phyloP scores from a whole-genome alignment of 2,329 filamentous ascomycete genomes.

The Paraconiothyrium brasiliense region DNA sequence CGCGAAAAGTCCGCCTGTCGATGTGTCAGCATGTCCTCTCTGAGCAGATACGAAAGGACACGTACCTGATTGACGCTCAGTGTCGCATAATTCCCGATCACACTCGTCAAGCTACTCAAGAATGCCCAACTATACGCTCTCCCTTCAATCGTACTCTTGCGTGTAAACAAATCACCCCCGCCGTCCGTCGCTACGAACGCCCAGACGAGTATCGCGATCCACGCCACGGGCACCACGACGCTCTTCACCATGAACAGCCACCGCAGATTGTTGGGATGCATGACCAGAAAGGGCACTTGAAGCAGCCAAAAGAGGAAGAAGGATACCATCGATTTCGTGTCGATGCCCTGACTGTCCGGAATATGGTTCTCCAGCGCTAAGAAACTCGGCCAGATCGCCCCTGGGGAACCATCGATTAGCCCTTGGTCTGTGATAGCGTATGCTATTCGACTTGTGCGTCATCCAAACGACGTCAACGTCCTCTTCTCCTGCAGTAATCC shows the following conservation, averaged over 20 bases:
- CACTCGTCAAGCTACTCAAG: slow-evolving; percentile 59
- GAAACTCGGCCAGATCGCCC: slow-evolving; percentile 68
- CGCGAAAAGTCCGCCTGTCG: slow-evolving; percentile 65
- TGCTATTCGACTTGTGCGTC: too few species aligned
- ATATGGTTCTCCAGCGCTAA: slow-evolving; percentile 63
- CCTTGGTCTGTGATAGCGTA: too few species aligned
- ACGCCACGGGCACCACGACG: slow-evolving; percentile 64
- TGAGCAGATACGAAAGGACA: slow-evolving; percentile 8
- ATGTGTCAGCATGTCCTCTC: slow-evolving; percentile 49
- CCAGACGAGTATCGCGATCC: slow-evolving; percentile 71
- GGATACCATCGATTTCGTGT: slow-evolving; percentile 64
- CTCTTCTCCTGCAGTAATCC: not conserved
- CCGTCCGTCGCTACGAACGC: slow-evolving; percentile 65
- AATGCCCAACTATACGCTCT: slow-evolving; percentile 64
- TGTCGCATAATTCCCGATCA: slow-evolving; percentile 62
- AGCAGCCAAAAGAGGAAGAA: slow-evolving; percentile 68
- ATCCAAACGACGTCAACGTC: not conserved
- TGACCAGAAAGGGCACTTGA: slow-evolving; percentile 64
- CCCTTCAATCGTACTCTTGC: slow-evolving; percentile 58
- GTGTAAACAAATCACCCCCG: slow-evolving; percentile 56
- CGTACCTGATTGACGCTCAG: slow-evolving; percentile 60
- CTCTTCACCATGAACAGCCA: slow-evolving; percentile 62
- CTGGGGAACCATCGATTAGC: not conserved
- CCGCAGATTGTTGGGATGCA: slow-evolving; percentile 64
- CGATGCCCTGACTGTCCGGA: slow-evolving; percentile 62